Base-by-base conservation (phyloP, 495 filamentous ascomycete genomes). In the Annulohypoxylon maeteangense region DNA sequence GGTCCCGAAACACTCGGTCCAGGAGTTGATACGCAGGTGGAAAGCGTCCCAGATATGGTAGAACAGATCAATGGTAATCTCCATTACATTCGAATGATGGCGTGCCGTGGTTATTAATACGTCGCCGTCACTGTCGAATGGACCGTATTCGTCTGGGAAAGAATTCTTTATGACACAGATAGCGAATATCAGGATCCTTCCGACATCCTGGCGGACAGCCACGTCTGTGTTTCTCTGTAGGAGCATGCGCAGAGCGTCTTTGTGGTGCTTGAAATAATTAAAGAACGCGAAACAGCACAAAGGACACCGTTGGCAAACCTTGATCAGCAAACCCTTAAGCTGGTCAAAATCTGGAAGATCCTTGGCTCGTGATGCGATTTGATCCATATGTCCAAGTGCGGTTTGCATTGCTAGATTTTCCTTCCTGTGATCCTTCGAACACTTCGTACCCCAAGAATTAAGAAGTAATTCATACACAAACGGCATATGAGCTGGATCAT, bases 1-100 rank as follows among this genome's bases (percentile, higher is more conserved):
- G 32, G 92, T 84, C 25, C 87, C 88, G 71, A 95, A 95, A 47
- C 91, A 94, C 73, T 97, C 93, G 42, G 89, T 87, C 93, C 93
- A 97, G 7, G 89, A 85, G 31, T 91, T 88, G 20, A 86, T 75
- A 23, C 84, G 81, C 2, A 79, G 76, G 62, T 92, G 88, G 29
- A 86, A 84, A 42, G 78, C 78, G 3, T 77, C 77, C 65, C 90
- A 87, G 60, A 95, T 75, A 25, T 79, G 72, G 29, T 85, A 81
- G 57, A 94, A 82, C 5, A 86, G 75, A 77, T 60, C 70, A 22
- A 68, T 61, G 7, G 71, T 68, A 14, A 62, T 31, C 16, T 70
- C 65, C 50, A 68, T 31, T n/a, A 72, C 40, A 16, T 23, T 56
- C 6, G 65, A 10, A 11, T 36, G 54, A 0, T 51, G 69, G n/a